Base-by-base conservation (phyloP, 805 yeast species). In the Sugiyamaella qingdaonensis region DNA sequence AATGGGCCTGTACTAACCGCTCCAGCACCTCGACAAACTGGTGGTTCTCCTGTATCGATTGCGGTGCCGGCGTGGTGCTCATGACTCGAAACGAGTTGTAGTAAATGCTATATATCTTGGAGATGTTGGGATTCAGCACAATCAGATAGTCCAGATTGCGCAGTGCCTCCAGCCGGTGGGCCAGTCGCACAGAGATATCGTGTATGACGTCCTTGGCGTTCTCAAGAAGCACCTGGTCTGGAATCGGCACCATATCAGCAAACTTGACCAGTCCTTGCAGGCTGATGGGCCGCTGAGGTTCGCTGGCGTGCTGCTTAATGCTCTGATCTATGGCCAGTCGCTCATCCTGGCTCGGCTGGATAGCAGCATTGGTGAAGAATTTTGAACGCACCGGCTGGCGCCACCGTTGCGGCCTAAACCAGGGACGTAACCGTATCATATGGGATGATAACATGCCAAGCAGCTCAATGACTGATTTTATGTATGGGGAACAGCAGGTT, bases 91-190 rank as follows among this genome's bases (percentile, higher is more conserved):
- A 78, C 1, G 96, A 84, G 53, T 81, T 75, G 57, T 88, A 72
- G 70, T 92, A 92, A 46, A 84, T 70, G 61, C 80, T 76, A 72
- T 89, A 88, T 19, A 87, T 84, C 60, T 80, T 81, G 10, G 92
- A 85, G 49, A 92, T 84, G 62, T 88, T 82, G 4, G 97, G 97
- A 65, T 92, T 92, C 56, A 92, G 69, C 52, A 90, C 85, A 46
- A 85, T 89, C 60, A 91, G 78, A 66, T 89, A 92, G 0, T 97
- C 97, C 51, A 92, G 71, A 43, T 78, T 73, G 57, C 92, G 78
- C 58, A 92, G 81, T 29, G 84, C 85, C 32, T 78, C 76, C 14
- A 90, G 68, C 57, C 97, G 74, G 51, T 84, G 80, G 7, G 95
- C 88, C 52, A 89, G 63, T 16, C 75, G 55, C 51, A 63, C 59